phyloP scores from a whole-genome alignment of 2,329 filamentous ascomycete species.

The Apiospora malaysiana region DNA sequence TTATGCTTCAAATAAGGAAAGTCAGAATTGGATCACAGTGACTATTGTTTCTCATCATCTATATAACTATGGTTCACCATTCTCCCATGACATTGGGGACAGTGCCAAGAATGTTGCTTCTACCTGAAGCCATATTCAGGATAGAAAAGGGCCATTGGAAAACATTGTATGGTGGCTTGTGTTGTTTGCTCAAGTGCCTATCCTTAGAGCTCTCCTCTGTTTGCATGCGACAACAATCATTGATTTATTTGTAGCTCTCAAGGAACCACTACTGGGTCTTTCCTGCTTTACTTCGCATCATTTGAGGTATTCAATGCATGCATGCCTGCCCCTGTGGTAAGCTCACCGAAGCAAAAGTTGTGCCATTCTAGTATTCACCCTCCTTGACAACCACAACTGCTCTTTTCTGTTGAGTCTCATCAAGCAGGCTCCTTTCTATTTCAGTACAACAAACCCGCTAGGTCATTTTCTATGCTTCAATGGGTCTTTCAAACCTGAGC shows the following conservation, averaged over 20 bases:
- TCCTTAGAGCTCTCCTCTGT: not conserved
- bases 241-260: not conserved
- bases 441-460: not conserved
- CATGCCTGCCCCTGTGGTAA: not conserved
- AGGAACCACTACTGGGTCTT: not conserved
- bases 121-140: not conserved
- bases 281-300: not conserved
- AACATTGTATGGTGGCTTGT: not conserved
- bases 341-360: not conserved
- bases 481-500: not conserved
- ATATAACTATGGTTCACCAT: not conserved
- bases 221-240: conserved; percentile 1
- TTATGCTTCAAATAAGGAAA: not conserved
- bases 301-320: not conserved
- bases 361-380: not conserved
- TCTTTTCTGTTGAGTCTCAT: too few species aligned
- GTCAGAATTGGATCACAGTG: not conserved
- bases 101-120: not conserved
- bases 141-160: not conserved
- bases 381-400: not conserved
- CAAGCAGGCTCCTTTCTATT: not conserved
- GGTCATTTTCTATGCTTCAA: not conserved
- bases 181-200: not conserved
- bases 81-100: not conserved
- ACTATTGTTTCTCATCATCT: not conserved